Conservation (phyloP, 2,329 filamentous ascomycete genomes). For the Calonectria ilicicola region DNA sequence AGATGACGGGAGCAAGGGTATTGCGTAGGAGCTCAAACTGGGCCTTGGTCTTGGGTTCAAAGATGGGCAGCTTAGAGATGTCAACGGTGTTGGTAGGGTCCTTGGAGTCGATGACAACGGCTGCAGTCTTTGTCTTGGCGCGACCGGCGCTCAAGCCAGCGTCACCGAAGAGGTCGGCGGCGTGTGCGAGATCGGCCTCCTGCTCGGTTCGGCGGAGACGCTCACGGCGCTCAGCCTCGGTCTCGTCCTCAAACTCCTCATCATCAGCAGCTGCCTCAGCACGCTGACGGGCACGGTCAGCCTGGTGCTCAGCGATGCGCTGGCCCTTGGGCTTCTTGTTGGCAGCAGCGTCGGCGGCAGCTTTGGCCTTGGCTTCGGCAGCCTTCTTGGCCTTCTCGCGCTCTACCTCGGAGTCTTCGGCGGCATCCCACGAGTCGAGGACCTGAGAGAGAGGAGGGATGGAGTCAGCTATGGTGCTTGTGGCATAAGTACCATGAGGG, state of each 20-base stretch:
- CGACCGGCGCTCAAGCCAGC: slow-evolving; percentile 76
- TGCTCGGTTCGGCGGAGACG: slow-evolving; percentile 84
- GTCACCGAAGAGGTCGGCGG: slow-evolving; percentile 88
- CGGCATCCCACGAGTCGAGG: slow-evolving; percentile 95
- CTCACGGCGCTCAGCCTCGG: slow-evolving; percentile 77
- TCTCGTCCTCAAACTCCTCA: slow-evolving; percentile 75
- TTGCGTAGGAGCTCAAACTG: slow-evolving; percentile 87
- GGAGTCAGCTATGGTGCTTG: slow-evolving; percentile 12
- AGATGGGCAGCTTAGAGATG: slow-evolving; percentile 82
- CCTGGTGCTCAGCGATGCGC: slow-evolving; percentile 84
- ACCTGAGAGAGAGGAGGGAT: slow-evolving; percentile 68
- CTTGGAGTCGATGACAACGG: slow-evolving; percentile 75
- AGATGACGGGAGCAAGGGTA: slow-evolving; percentile 82
- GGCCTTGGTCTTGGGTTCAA: slow-evolving; percentile 88
- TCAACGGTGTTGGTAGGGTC: slow-evolving; percentile 87
- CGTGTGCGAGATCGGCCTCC: slow-evolving; percentile 89
- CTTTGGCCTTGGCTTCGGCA: slow-evolving; percentile 87
- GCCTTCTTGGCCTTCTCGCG: slow-evolving; percentile 94
- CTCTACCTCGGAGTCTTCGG: slow-evolving; percentile 96
- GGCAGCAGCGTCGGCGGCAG: slow-evolving; percentile 86
- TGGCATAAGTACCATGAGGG: not conserved
- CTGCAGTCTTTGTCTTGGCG: slow-evolving; percentile 73
- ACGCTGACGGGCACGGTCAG: slow-evolving; percentile 66
- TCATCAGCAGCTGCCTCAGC: slow-evolving; percentile 67
- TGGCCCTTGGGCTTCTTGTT: slow-evolving; percentile 91